These are phyloP conservation scores for Albugo laibachii DNA, from an alignment of 352 stramenopile species.

Conservation along the genomic window DNA sequence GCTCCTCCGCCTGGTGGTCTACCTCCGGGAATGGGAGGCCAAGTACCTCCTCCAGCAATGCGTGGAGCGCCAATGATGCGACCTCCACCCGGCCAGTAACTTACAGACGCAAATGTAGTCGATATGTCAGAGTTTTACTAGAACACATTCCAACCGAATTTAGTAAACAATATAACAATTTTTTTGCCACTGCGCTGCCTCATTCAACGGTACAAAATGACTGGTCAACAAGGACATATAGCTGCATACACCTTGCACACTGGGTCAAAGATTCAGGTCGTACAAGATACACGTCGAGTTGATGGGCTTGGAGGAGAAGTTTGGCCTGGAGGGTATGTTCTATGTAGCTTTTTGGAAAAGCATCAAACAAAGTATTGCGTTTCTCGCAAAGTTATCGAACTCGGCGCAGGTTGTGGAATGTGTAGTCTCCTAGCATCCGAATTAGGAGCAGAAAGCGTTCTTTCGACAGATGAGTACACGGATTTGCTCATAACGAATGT, in stretches of 20 bases:
- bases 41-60: constrained; percentile 11
- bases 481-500: constrained; percentile 27
- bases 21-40: constrained; percentile 40
- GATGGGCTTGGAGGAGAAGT: constrained; percentile 35
- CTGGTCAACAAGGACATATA: constrained; percentile 15
- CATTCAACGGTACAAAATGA: neutral
- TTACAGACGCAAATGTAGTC: constrained; percentile 1
- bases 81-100: constrained; percentile 46
- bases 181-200: no score
- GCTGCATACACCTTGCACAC: constrained; percentile 11
- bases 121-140: neutral
- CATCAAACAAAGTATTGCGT: constrained; percentile 2
- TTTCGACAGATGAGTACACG: constrained; percentile 37
- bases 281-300: constrained; percentile 29
- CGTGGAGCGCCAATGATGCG: constrained; percentile 29
- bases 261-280: constrained; percentile 13
- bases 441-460: constrained; percentile 11
- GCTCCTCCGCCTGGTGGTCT: constrained; percentile 58
- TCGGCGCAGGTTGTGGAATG: constrained; percentile 31
- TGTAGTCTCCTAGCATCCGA: constrained; percentile 24
- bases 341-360: constrained; percentile 24
- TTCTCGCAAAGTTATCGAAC: constrained; percentile 21
- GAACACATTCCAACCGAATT: neutral
- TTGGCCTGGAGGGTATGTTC: constrained; percentile 28
- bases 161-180: no score